Evolutionary conservation across 257 asterid genomes (phyloP).

Genomic region (Gentiana straminea): DNA sequence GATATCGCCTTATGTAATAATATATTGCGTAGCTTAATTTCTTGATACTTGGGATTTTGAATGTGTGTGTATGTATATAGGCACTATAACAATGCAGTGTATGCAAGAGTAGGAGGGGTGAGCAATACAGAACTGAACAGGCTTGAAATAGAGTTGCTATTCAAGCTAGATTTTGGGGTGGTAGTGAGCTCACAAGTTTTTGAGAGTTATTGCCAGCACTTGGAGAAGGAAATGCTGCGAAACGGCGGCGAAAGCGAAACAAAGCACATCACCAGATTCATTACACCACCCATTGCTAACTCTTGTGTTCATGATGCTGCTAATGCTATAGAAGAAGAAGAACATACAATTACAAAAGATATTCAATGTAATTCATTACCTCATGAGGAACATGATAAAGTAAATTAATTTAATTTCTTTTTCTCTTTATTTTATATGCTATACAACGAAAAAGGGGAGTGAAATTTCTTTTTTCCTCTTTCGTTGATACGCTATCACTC

Average conservation of each 20-base stretch:
- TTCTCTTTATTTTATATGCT: no score
- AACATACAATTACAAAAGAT: conserved; percentile 6
- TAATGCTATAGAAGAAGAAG: conserved; percentile 45
- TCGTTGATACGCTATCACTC: no score
- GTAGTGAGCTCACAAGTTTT: conserved; percentile 56
- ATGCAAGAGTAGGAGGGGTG: conserved; percentile 86
- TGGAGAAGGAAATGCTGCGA: conserved; percentile 65
- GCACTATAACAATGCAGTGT: conserved; percentile 78
- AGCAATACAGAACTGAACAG: conserved; percentile 54
- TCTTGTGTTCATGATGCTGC: conserved; percentile 44
- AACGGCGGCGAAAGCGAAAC: conserved; percentile 8
- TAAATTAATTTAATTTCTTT: no score
- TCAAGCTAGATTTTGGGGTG: conserved; percentile 56
- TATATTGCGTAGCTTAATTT: no score
- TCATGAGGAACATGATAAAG: not conserved
- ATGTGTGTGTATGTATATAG: conserved; percentile 17
- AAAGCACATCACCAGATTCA: not conserved
- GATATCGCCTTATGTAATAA: no score
- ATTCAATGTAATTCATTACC: conserved; percentile 27
- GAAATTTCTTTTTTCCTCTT: no score
- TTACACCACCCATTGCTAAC: conserved; percentile 20
- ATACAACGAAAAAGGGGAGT: no score
- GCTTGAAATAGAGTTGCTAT: conserved; percentile 69
- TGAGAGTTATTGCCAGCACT: conserved; percentile 69
- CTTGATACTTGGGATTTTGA: no score